Base-by-base conservation (phyloP, 139 green algal species). In the Chlorella sp. region DNA sequence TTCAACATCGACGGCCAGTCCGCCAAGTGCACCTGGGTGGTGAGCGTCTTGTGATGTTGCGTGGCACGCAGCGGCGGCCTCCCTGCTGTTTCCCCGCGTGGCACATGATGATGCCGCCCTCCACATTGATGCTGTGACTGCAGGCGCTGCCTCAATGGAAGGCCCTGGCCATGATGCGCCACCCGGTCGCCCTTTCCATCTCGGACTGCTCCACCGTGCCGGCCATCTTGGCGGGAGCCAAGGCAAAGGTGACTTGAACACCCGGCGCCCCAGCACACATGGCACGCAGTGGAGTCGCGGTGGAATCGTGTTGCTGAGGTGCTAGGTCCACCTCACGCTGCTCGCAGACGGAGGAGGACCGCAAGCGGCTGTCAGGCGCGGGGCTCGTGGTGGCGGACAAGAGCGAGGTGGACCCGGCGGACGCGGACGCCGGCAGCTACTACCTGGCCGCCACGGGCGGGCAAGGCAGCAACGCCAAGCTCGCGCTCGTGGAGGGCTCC, bases 141-240 rank as follows among this genome's bases (percentile, higher is more conserved):
- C 73, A 88, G 77, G 80, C 81, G 26, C 74, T 95, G 75, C 90
- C 90, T 23, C 74, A 84, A 62, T 95, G 87, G 87, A 88, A 85
- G 42, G 76, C 86, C 10, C 73, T 95, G 36, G 72, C 83, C 60
- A 72, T 91, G 63, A 81, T 85, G 27, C 73, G 63, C 0, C 69
- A 82, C 27, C 90, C 90, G 0, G 83, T 90, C 68, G 88, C 81
- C 0, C 65, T 95, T 0, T 64, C 62, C 0, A 31, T 95, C 5
- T 17, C 70, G 1, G 81, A 94, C 80, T 92, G 87, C 69, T 26
- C 68, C 4, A n/a, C 72, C 22, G 60, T 88, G 31, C 27, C 68
- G 1, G 68, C 69, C 17, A 62, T 93, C 5, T 20, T 85, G 31
- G 22, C 22, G 1, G 65, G 72, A 10, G 69, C 55, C n/a, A 74